Base-by-base conservation (phyloP, 495 filamentous ascomycete genomes). In the Clavariopsis aquatica region DNA sequence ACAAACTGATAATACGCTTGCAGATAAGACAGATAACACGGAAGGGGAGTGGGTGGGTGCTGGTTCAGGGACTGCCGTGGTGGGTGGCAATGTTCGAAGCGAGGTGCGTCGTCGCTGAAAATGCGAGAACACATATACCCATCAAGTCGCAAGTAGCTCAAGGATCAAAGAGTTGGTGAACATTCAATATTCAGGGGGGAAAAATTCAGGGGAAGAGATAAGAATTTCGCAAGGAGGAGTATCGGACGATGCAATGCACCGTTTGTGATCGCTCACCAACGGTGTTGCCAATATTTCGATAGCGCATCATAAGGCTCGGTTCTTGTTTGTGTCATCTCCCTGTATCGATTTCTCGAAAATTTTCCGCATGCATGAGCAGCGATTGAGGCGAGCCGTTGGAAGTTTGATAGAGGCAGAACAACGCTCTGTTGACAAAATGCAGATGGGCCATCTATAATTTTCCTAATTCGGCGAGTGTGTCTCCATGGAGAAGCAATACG, bases 71-170 rank as follows among this genome's bases (percentile, higher is more conserved):
- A 49, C 24, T 3, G 22, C 51, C n/a, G 47, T 28, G 3, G 13
- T 27, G 15, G 38, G 51, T 31, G 52, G 31, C 26, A 23, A 38
- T 22, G 15, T 15, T 23, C 26, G 43, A 17, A 29, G 57, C n/a
- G 57, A 36, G 46, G 57, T 55, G 19, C 60, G 60, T 15, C 38
- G 60, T 29, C 60, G 60, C 46, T 62, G 56, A 59, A 58, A 41
- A 22, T 19, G 10, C 12, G n/a, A 17, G 23, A 29, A 29, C 8
- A 17, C 34, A 17, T 43, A 43, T 43, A 43, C 19, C 31, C 19
- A 20, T 22, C 31, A n/a, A 19, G 26, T n/a, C 20, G n/a, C 2
- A 36, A 20, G 10, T 3, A 10, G 8, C 22, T 56, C 19, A 17
- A 38, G 15, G 5, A 4, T 17, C 8, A 41, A 34, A 56, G 24